phyloP scores from a whole-genome alignment of 2,329 filamentous ascomycete species.

The Pseudocercospora eumusae region DNA sequence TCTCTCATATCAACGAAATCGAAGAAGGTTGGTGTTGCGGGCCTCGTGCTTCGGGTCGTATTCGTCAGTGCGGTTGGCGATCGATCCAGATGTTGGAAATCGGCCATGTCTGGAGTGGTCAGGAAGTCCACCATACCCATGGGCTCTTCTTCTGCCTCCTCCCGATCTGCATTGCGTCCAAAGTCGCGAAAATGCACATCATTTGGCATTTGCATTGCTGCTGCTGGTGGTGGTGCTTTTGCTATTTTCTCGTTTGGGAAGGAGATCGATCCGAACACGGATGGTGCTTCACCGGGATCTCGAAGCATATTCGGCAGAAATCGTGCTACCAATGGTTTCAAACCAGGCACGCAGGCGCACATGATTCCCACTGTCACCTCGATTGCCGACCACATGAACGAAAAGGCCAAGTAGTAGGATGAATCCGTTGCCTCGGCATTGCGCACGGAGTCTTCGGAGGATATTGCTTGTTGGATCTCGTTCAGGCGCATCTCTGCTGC shows the following conservation, averaged over 20 bases:
- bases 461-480: constrained; percentile 35
- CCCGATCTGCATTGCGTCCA: constrained; percentile 20
- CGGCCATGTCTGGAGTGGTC: constrained; percentile 49
- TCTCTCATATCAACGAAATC: constrained; percentile 72
- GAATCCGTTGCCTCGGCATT: constrained; percentile 53
- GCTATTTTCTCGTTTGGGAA: constrained; percentile 16
- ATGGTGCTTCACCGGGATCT: constrained; percentile 46
- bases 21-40: constrained; percentile 60
- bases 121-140: constrained; percentile 58
- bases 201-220: constrained; percentile 19
- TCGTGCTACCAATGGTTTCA: constrained; percentile 78
- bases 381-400: constrained; percentile 88
- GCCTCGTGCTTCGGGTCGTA: constrained; percentile 42
- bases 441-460: constrained; percentile 22
- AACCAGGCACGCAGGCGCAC: constrained; percentile 85
- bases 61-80: constrained; percentile 45
- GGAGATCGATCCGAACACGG: constrained; percentile 34
- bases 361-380: constrained; percentile 90
- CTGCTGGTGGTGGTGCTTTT: constrained; percentile 17
- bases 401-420: constrained; percentile 71
- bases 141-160: constrained; percentile 19
- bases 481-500: constrained; percentile 57
- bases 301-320: constrained; percentile 60
- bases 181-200: constrained; percentile 34
- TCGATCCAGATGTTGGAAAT: constrained; percentile 38